These are phyloP conservation scores for Claviceps arundinis DNA, from an alignment of 2,329 filamentous ascomycete genomes.

Conservation along the genomic window DNA sequence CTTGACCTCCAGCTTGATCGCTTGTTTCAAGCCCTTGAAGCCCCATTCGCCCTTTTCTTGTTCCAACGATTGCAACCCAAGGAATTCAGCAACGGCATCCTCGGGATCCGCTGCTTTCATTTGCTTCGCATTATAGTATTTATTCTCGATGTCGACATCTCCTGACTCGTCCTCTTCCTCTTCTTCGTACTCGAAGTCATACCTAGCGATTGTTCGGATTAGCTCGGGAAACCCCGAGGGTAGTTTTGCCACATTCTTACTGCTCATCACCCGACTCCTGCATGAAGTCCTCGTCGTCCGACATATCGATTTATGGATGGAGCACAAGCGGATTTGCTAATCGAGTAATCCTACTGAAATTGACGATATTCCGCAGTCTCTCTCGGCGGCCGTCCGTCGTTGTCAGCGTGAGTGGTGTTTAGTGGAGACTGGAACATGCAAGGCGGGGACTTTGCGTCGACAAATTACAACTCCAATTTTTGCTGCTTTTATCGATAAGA, in stretches of 20 bases:
- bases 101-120: conserved; percentile 78
- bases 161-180: conserved; percentile 79
- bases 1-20: conserved; percentile 93
- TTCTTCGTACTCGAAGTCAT: conserved; percentile 95
- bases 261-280: conserved; percentile 35
- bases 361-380: neutral
- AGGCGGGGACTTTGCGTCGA: neutral
- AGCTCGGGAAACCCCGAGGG: conserved; percentile 1
- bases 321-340: no score
- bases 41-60: conserved; percentile 95
- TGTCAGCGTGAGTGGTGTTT: neutral
- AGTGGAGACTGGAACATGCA: neutral
- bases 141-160: conserved; percentile 95
- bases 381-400: neutral
- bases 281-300: conserved; percentile 38
- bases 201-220: conserved; percentile 30
- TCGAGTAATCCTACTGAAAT: neutral
- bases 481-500: neutral
- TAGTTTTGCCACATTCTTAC: conserved; percentile 12
- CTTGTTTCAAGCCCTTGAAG: conserved; percentile 95
- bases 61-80: conserved; percentile 75
- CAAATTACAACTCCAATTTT: no score
- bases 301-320: conserved; percentile 22
- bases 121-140: conserved; percentile 99
- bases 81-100: conserved; percentile 81